phyloP scores from a whole-genome alignment of 2,329 filamentous ascomycete species.

The Emmonsiellopsis sp. region DNA sequence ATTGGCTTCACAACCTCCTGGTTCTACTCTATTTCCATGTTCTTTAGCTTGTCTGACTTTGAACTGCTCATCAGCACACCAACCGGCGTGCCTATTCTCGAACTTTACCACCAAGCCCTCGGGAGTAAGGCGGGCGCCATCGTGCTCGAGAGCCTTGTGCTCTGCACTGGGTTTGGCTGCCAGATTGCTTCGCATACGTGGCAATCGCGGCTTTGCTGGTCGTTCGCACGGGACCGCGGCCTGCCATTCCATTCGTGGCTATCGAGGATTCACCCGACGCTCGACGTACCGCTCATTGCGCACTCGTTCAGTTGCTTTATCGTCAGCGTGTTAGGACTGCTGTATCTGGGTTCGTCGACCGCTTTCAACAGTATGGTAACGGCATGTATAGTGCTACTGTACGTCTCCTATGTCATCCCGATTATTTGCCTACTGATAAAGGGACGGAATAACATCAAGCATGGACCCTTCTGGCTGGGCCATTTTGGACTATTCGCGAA shows the following conservation, averaged over 20 bases:
- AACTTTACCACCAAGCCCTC: slow-evolving; percentile 38
- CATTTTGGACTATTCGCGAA: slow-evolving; percentile 34
- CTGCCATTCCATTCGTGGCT: slow-evolving; percentile 36
- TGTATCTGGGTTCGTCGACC: slow-evolving; percentile 36
- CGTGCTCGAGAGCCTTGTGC: slow-evolving; percentile 36
- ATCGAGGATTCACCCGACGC: slow-evolving; percentile 27
- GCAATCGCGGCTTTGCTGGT: slow-evolving; percentile 43
- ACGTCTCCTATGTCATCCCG: slow-evolving; percentile 38
- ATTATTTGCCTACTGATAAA: slow-evolving; percentile 36
- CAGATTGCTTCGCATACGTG: slow-evolving; percentile 41
- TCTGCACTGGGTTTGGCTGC: slow-evolving; percentile 40
- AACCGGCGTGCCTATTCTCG: slow-evolving; percentile 39
- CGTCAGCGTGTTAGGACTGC: slow-evolving; percentile 36
- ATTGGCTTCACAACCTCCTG: slow-evolving; percentile 43
- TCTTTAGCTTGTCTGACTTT: slow-evolving; percentile 42
- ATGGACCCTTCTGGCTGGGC: slow-evolving; percentile 42
- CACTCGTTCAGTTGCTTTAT: slow-evolving; percentile 35
- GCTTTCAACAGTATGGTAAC: slow-evolving; percentile 36
- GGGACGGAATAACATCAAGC: slow-evolving; percentile 35
- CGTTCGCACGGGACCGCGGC: slow-evolving; percentile 43
- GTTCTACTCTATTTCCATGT: slow-evolving; percentile 40
- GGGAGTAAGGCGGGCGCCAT: slow-evolving; percentile 36
- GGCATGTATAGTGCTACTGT: slow-evolving; percentile 40
- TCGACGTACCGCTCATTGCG: slow-evolving; percentile 38
- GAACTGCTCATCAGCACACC: slow-evolving; percentile 27